Base-by-base conservation (phyloP, 2,329 filamentous ascomycete species). In the Fusarium denticulatum region DNA sequence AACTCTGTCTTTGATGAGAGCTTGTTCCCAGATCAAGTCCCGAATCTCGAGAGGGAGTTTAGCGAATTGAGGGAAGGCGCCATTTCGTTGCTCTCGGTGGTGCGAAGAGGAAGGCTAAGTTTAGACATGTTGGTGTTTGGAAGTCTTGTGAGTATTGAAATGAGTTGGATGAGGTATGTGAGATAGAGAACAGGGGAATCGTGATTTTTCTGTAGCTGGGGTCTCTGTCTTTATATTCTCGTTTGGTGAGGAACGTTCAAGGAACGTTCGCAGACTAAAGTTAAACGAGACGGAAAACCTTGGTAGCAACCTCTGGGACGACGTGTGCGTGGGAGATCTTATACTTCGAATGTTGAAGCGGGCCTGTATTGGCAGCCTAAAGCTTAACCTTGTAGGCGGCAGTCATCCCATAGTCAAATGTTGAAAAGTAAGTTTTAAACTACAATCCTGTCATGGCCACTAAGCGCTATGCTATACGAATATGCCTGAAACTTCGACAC, bases 211-310 rank as follows among this genome's bases (percentile, higher is more conserved):
- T 24, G 12, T 12, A 14, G 9, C 4, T 20, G 14, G 2, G 16
- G 12, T 34, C 11, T 24, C n/a, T 6, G 4, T 1, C 2, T 50
- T 50, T 50, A 34, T 50, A 8, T 4, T 24, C 3, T 11, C 34
- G 8, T 20, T 16, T 2, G 12, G 18, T 0, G 5, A 9, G 5
- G 0, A 12, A n/a, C 4, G 6, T 28, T 16, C 3, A 3, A 9
- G 5, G 0, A 12, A n/a, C 4, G 6, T 28, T 16, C 3, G 5
- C 20, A 7, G 6, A 39, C 24, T 3, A 28, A 39, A 53, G 10
- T 28, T 11, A 53, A 15, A 22, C 3, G 2, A 16, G 4, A 37
- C 16, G 1, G 3, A 5, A 3, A 28, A 53, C 7, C 5, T 18
- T 13, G 7, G 3, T 5, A 20, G 26, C 8, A 36, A 0, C 20